Percentiles rank a stretch among this genome's conserved stretches.
Conservation (phyloP, 179 eudicot genomes). For the Amaranthus tricolor region DNA sequence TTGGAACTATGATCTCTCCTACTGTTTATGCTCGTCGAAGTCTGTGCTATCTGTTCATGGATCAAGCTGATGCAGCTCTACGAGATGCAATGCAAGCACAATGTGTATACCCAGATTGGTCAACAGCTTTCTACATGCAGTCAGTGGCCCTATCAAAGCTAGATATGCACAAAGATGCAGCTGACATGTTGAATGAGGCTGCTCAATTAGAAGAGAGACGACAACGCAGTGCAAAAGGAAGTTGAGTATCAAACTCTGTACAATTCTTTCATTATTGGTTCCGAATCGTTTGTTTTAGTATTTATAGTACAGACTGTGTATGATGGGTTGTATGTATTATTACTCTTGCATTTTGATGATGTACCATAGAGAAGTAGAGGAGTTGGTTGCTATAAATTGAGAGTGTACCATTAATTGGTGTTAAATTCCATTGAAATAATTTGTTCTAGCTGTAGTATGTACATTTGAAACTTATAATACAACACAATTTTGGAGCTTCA, state of each 20-base stretch:
- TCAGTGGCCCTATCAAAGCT: conserved; percentile 90
- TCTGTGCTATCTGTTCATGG: conserved; percentile 75
- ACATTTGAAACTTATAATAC: conserved; percentile 21
- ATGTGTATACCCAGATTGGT: conserved; percentile 83
- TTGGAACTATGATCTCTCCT: conserved; percentile 91
- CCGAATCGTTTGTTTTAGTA: conserved; percentile 23
- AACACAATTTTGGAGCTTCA: conserved; percentile 21
- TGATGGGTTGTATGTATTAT: conserved; percentile 28
- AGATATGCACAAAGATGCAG: conserved; percentile 89
- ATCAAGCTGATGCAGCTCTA: conserved; percentile 89
- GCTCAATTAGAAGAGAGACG: conserved; percentile 70
- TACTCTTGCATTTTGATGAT: conserved; percentile 17
- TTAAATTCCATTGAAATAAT: conserved; percentile 21
- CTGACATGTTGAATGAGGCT: conserved; percentile 91
- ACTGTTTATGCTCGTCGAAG: conserved; percentile 83
- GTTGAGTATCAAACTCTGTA: conserved; percentile 23
- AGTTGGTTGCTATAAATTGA: neutral
- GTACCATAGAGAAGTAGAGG: conserved; percentile 21
- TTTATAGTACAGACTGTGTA: conserved; percentile 22
- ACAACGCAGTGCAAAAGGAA: conserved; percentile 41
- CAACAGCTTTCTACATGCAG: conserved; percentile 93
- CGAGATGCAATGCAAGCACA: conserved; percentile 98
- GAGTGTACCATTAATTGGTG: conserved; percentile 12
- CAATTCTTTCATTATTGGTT: conserved; percentile 23
- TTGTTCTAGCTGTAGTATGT: conserved; percentile 4